Conservation (phyloP, 495 filamentous ascomycete species). For the Penicillium desertorum region DNA sequence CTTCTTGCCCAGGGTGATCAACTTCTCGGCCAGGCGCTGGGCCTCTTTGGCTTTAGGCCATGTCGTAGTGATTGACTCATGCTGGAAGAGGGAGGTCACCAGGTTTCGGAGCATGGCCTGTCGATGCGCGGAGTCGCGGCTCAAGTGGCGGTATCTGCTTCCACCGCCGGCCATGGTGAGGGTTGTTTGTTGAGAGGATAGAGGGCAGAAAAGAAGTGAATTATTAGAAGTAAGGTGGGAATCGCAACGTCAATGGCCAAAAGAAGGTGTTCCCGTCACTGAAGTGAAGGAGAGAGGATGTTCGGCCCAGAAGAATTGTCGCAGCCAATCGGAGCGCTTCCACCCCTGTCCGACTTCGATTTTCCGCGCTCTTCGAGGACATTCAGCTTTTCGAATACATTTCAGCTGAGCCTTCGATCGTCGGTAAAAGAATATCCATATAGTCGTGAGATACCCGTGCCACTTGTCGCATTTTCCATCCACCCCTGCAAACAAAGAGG, state of each 20-base stretch:
- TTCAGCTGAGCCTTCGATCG: slow-evolving; percentile 2
- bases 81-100: slow-evolving; percentile 88
- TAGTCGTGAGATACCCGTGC: neutral
- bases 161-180: slow-evolving; percentile 76
- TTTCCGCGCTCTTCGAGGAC: slow-evolving; percentile 8
- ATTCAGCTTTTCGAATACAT: neutral
- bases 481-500: neutral
- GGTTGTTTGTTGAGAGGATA: slow-evolving; percentile 1
- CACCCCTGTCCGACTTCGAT: slow-evolving; percentile 30
- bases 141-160: slow-evolving; percentile 82
- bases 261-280: neutral
- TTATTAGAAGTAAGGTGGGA: neutral
- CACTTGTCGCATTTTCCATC: neutral
- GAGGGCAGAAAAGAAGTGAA: neutral
- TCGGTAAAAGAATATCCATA: neutral
- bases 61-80: slow-evolving; percentile 92
- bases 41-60: slow-evolving; percentile 97
- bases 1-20: slow-evolving; percentile 89
- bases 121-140: slow-evolving; percentile 79
- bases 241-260: slow-evolving; percentile 4
- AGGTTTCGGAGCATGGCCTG: slow-evolving; percentile 93
- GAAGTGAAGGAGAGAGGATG: slow-evolving; percentile 18
- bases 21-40: slow-evolving; percentile 85
- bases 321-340: slow-evolving; percentile 47
- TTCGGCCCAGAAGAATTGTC: slow-evolving; percentile 42